Evolutionary conservation across 2,329 filamentous ascomycete species (phyloP), one percentile per base, ranked within the genome.

Genomic region (Nannizzia gypsea): DNA sequence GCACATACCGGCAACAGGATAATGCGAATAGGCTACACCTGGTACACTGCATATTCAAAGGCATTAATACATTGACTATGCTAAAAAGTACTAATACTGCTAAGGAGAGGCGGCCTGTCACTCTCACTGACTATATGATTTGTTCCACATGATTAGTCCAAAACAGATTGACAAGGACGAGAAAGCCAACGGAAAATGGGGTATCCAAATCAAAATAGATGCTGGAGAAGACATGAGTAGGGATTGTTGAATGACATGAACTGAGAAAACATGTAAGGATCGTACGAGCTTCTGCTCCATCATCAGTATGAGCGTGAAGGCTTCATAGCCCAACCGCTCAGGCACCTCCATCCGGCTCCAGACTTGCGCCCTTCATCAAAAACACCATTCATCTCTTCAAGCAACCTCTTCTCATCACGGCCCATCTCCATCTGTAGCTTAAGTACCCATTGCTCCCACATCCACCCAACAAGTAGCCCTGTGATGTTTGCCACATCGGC

Each of bases 391-490:
- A 84, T 77, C 26, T 80, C 77, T 61, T 82, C 79, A 57, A 84
- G 67, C 58, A 82, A 71, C 61, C 73, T 76, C 54, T 74, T 72
- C 60, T 79, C 77, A 36, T 78, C 77, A 69, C 89, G 85, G 26
- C 88, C 87, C 69, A 89, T 93, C 77, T 96, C 91, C 75, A 86
- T 82, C 76, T 93, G 88, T 67, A 92, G 81, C 69, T 90, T 89
- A 65, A 96, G 76, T 72, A 97, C 82, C 93, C 93, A 99, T 71
- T 89, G 88, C 80, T 99, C 93, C 92, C 91, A 99, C 71, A 86
- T 85, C 85, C 90, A 93, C 26, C 87, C 86, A 3, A 90, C 93
- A 0, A 92, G 83, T 44, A 97, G 76, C 20, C 91, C 91, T 11
- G 88, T 87, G 64, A 96, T 78, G 66, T 82, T 84, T 1, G 89